Percentiles rank a stretch among this genome's conserved stretches.
Evolutionary conservation across 352 stramenopile species (phyloP).

Genomic region (Blastocystis sp.): DNA sequence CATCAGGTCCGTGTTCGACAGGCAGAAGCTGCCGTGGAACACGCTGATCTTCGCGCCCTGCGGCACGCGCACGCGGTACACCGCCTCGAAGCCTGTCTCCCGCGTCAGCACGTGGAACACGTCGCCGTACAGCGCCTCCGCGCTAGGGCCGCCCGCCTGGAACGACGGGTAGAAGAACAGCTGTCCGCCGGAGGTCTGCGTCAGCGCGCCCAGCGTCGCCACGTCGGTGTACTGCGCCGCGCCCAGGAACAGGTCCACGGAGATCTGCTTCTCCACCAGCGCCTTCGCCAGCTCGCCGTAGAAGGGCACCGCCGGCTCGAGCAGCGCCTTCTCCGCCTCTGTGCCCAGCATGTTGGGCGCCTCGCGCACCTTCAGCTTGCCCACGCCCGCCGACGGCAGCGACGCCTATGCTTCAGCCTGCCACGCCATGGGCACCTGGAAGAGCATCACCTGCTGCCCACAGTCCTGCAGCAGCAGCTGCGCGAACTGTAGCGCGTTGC

Average conservation of each 20-base stretch:
- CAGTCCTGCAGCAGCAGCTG: slow-evolving; percentile 93
- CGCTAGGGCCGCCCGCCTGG: slow-evolving; percentile 82
- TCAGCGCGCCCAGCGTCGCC: slow-evolving; percentile 86
- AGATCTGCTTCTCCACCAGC: slow-evolving; percentile 95
- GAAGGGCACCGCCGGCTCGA: slow-evolving; percentile 79
- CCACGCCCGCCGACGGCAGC: slow-evolving; percentile 79
- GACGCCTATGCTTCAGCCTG: slow-evolving; percentile 64
- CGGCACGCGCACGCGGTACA: slow-evolving; percentile 55
- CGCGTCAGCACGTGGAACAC: slow-evolving; percentile 85
- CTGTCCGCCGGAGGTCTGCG: slow-evolving; percentile 89
- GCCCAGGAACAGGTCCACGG: slow-evolving; percentile 93
- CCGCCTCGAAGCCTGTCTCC: slow-evolving; percentile 79
- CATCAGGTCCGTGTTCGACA: slow-evolving; percentile 92
- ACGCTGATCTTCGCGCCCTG: slow-evolving; percentile 74
- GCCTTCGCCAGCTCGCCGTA: slow-evolving; percentile 88
- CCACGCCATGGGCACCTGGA: slow-evolving; percentile 72
- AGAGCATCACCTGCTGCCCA: slow-evolving; percentile 81
- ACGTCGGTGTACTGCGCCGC: slow-evolving; percentile 91
- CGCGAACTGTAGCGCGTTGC: slow-evolving; percentile 87
- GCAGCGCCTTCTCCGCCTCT: slow-evolving; percentile 79
- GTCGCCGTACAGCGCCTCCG: slow-evolving; percentile 86
- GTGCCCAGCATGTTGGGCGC: slow-evolving; percentile 79
- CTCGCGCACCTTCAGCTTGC: slow-evolving; percentile 78
- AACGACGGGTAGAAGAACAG: slow-evolving; percentile 95
- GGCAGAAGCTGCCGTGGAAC: slow-evolving; percentile 97